These are phyloP conservation scores for Aspergillus kassunensis DNA, from an alignment of 495 filamentous ascomycete species.

Conservation along the genomic window DNA sequence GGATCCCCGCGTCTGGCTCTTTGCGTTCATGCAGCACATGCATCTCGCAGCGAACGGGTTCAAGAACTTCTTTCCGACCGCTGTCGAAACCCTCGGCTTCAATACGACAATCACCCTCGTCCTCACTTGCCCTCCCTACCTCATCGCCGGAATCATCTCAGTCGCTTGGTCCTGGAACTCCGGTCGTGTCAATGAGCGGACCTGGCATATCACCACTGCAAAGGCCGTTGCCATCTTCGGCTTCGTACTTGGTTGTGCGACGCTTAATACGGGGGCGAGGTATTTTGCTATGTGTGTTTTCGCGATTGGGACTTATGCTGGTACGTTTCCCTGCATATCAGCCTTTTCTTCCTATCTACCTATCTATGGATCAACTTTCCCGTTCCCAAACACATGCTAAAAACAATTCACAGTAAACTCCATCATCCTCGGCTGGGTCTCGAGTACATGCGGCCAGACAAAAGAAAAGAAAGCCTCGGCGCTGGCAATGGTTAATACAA, in stretches of 20 bases:
- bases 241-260: constrained; percentile 35
- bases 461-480: constrained; percentile 43
- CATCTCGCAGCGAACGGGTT: constrained; percentile 33
- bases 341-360: too few relatives aligned
- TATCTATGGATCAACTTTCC: neutral
- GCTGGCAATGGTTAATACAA: constrained; percentile 53
- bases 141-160: constrained; percentile 41
- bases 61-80: constrained; percentile 54
- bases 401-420: constrained; percentile 11
- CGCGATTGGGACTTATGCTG: constrained; percentile 20
- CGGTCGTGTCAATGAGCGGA: constrained; percentile 17
- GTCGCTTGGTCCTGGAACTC: constrained; percentile 42
- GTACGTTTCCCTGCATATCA: too few relatives aligned
- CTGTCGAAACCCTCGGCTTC: constrained; percentile 50
- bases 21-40: constrained; percentile 25
- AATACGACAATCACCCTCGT: constrained; percentile 49
- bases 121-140: constrained; percentile 50
- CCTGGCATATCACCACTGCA: constrained; percentile 41
- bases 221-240: constrained; percentile 41
- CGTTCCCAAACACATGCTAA: neutral
- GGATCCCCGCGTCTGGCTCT: constrained; percentile 38
- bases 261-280: constrained; percentile 18
- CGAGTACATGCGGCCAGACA: constrained; percentile 22
- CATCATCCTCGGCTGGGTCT: constrained; percentile 22
- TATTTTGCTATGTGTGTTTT: constrained; percentile 21